Evolutionary conservation across 2,329 filamentous ascomycete species (phyloP).

Genomic region (Cercospora sp.): DNA sequence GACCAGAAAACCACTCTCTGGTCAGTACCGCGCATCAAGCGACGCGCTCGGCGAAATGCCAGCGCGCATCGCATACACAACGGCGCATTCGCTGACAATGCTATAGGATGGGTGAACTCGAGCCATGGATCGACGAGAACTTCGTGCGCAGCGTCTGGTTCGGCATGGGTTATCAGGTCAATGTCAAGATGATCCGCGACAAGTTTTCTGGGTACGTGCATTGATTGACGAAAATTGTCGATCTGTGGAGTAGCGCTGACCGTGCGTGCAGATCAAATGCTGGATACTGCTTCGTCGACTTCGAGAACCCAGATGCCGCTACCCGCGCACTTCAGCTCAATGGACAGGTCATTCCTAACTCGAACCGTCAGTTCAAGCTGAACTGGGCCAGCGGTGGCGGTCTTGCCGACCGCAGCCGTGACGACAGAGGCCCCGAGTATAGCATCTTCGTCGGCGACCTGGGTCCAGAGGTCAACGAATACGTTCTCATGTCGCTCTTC

Average conservation of each 20-base stretch:
- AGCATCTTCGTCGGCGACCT: conserved; percentile 98
- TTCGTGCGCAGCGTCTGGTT: conserved; percentile 96
- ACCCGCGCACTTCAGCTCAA: conserved; percentile 89
- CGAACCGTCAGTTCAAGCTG: conserved; percentile 91
- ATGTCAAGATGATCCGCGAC: conserved; percentile 99
- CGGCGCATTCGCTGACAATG: conserved; percentile 11
- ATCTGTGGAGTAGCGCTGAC: conserved; percentile 9
- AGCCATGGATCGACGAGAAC: conserved; percentile 99
- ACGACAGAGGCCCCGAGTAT: conserved; percentile 93
- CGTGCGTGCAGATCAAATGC: conserved; percentile 67
- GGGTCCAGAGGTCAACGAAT: conserved; percentile 97
- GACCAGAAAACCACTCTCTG: conserved; percentile 56
- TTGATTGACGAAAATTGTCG: conserved; percentile 8
- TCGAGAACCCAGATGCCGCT: conserved; percentile 76
- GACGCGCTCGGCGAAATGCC: not conserved
- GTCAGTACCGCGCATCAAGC: conserved; percentile 38
- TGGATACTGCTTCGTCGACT: conserved; percentile 98
- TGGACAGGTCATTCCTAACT: conserved; percentile 88
- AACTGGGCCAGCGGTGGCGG: conserved; percentile 99
- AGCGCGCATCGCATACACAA: not conserved
- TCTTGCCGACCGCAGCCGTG: conserved; percentile 87
- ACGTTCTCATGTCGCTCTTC: conserved; percentile 94
- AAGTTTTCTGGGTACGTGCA: conserved; percentile 85
- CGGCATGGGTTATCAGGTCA: conserved; percentile 88
- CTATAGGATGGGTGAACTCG: conserved; percentile 96